Conservation (phyloP, 495 filamentous ascomycete genomes). For the Neurospora terricola region DNA sequence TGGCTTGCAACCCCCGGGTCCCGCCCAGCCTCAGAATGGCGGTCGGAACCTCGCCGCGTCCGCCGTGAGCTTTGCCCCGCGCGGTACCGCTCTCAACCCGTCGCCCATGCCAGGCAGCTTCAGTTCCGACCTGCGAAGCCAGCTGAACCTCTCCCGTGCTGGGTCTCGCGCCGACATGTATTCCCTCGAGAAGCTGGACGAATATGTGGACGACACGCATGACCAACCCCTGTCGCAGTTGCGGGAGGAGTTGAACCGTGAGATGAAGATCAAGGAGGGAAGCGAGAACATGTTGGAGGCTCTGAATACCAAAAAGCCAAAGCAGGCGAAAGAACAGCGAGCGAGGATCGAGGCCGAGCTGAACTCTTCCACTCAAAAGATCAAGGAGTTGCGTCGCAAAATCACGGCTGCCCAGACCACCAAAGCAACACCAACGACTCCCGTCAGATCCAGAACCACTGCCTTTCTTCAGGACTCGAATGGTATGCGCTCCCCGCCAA, state of each 20-base stretch:
- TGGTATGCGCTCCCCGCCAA: slow-evolving; percentile 55
- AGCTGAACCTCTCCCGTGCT: slow-evolving; percentile 53
- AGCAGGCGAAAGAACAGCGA: slow-evolving; percentile 88
- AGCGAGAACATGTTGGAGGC: slow-evolving; percentile 97
- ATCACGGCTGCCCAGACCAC: slow-evolving; percentile 57
- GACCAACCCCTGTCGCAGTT: slow-evolving; percentile 68
- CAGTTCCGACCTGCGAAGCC: slow-evolving; percentile 77
- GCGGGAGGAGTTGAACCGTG: slow-evolving; percentile 76
- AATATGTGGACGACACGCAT: slow-evolving; percentile 48
- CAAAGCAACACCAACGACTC: slow-evolving; percentile 59
- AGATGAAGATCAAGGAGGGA: slow-evolving; percentile 93
- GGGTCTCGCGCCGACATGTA: slow-evolving; percentile 59
- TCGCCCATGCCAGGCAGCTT: slow-evolving; percentile 81
- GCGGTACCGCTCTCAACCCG: slow-evolving; percentile 55
- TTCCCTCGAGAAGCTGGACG: slow-evolving; percentile 51
- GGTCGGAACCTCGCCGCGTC: slow-evolving; percentile 50
- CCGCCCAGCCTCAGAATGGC: slow-evolving; percentile 9
- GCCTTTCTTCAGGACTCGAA: slow-evolving; percentile 49
- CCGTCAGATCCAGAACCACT: slow-evolving; percentile 54
- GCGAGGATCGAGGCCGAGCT: slow-evolving; percentile 81
- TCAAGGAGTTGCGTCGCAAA: slow-evolving; percentile 69
- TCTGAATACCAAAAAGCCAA: slow-evolving; percentile 85
- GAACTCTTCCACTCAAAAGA: slow-evolving; percentile 79
- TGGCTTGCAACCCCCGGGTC: slow-evolving; percentile 35
- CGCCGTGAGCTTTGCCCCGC: slow-evolving; percentile 48